Base-by-base conservation (phyloP, 768 basidiomycete species). In the Lentinula sp. region DNA sequence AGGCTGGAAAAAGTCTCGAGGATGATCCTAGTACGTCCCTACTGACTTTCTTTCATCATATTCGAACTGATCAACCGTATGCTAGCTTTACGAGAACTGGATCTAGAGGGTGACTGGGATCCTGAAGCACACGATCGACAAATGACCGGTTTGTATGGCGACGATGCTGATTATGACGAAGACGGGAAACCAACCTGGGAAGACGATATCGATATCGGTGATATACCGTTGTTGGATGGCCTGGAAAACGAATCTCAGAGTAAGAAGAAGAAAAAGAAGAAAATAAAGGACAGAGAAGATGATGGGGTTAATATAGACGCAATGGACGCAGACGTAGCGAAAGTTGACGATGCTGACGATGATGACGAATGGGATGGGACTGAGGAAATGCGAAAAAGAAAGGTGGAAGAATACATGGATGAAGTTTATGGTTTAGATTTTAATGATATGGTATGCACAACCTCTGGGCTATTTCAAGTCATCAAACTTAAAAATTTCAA, bases 31-130 rank as follows among this genome's bases (percentile, higher is more conserved):
- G 76, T 70, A 65, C 59, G 68, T 45, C 2, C 31, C 28, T 34
- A 9, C n/a, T 2, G 21, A 35, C 48, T 9, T 56, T 18, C 45
- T 18, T 2, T 8, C 52, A 56, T 65, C 2, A 61, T 31, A 31
- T 49, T 5, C 59, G 61, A 60, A 28, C 3, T 28, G 28, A 28
- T 28, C 28, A 28, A 28, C 28, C 28, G 28, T 28, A 28, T 28
- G 28, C 28, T 65, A 85, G 91, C 84, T 3, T 71, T 94, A 55
- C 75, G 80, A 57, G 83, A 82, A 45, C 78, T 96, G 3, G 93
- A 96, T 66, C 75, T 99, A 5, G 95, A 98, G 10, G 92, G 86
- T 1, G 95, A 98, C 49, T 98, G 93, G 89, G 93, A 98, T 67
- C 89, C 93, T 11, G 84, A 80, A 10, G 83, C 84, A 59, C 92